Base-by-base conservation (phyloP, 768 basidiomycete genomes). In the Hericium erinaceus region DNA sequence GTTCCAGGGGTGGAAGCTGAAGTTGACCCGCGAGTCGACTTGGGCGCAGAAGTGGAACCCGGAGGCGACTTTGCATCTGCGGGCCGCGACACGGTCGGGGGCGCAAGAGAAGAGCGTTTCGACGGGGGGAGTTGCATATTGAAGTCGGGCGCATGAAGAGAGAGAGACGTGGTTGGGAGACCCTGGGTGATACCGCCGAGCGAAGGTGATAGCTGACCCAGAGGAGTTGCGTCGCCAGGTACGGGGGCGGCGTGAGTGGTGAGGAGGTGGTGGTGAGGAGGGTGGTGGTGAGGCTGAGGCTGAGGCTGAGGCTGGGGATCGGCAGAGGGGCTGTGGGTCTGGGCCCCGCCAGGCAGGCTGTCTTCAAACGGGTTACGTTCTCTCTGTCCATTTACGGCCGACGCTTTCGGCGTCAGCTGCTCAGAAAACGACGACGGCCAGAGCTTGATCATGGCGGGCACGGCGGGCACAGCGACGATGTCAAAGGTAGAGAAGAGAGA, bases 81-180 rank as follows among this genome's bases (percentile, higher is more conserved):
- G 58, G 38, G 55, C 7, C 33, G 33, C 33, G 9, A 33, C 7
- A 33, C 56, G 39, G 53, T 49, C 57, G 64, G 57, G 15, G 46
- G 54, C 16, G 65, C 54, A 53, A 69, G 68, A 33, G 33, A 33
- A 33, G 33, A 33, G 58, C 73, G 73, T 65, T 78, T 73, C 12
- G 70, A 61, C 18, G 69, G 67, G 51, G 84, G 84, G 59, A 77
- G 79, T 68, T 77, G 83, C 85, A 89, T 90, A 69, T 83, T 81
- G 75, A 91, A 89, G 68, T 83, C 80, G 69, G 91, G 90, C 33
- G 87, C 86, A 87, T 90, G 85, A 74, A 93, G 78, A 62, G 91
- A 85, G 69, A 92, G 81, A 58, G 74, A 68, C 51, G 80, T 80
- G 67, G 75, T 85, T 74, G 77, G 83, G 64, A 73, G 72, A 54